phyloP scores from a whole-genome alignment of 345 rosid species.

The Brassica juncea region DNA sequence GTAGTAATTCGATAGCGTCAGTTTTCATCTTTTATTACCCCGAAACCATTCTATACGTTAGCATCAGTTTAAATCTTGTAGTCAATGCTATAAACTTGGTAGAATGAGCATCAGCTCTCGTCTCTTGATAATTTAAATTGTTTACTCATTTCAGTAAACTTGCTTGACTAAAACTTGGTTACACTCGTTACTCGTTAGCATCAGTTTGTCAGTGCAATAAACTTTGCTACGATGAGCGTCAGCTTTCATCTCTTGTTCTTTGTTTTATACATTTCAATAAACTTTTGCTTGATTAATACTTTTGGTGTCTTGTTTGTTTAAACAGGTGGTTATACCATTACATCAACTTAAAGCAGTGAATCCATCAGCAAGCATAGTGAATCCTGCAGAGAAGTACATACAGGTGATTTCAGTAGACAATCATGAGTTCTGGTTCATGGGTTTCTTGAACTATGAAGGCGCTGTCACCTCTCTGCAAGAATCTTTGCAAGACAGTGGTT shows the following conservation, averaged over 20 bases:
- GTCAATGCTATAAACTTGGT: too few relatives aligned
- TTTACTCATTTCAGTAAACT: neutral
- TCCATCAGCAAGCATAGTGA: slow-evolving; percentile 63
- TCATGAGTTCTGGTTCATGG: slow-evolving; percentile 78
- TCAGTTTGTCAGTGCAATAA: neutral
- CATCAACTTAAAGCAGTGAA: slow-evolving; percentile 66
- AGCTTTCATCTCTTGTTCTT: neutral
- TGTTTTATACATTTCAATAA: neutral
- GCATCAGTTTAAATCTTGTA: neutral
- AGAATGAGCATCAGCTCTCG: too few relatives aligned
- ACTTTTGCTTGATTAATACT: neutral
- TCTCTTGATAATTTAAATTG: neutral
- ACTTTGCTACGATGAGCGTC: neutral
- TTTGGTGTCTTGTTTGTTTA: slow-evolving; percentile 14
- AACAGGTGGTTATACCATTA: slow-evolving; percentile 62
- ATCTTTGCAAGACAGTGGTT: slow-evolving; percentile 11
- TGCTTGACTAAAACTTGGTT: neutral
- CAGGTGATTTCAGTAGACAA: slow-evolving; percentile 60
- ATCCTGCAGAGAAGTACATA: slow-evolving; percentile 60
- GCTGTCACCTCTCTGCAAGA: slow-evolving; percentile 40
- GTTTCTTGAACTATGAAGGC: slow-evolving; percentile 56
- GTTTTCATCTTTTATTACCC: neutral
- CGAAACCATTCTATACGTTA: neutral
- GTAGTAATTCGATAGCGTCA: neutral
- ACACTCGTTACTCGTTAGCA: neutral